Percentiles rank a stretch among this genome's conserved stretches.
Conservation (phyloP, 2,329 filamentous ascomycete species). For the Septoria petroselini region DNA sequence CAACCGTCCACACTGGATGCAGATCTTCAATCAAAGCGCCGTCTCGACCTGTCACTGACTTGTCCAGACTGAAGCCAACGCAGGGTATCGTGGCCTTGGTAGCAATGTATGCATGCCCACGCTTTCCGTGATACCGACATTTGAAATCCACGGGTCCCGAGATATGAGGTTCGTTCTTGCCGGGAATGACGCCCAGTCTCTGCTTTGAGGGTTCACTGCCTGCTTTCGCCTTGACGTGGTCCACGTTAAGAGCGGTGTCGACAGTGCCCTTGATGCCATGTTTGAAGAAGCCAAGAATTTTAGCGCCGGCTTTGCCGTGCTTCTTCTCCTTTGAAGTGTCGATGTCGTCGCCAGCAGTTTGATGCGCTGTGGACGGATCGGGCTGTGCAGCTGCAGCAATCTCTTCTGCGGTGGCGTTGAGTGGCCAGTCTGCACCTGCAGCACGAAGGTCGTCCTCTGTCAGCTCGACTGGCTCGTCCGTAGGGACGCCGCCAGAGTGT, state of each 20-base stretch:
- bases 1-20: slow-evolving; percentile 64
- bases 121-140: slow-evolving; percentile 65
- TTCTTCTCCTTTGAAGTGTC: slow-evolving; percentile 49
- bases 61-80: slow-evolving; percentile 62
- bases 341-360: slow-evolving; percentile 53
- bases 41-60: slow-evolving; percentile 40
- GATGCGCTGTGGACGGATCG: slow-evolving; percentile 47
- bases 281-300: slow-evolving; percentile 65
- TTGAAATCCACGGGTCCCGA: slow-evolving; percentile 74
- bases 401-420: slow-evolving; percentile 64
- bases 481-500: slow-evolving; percentile 42
- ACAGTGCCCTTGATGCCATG: slow-evolving; percentile 67
- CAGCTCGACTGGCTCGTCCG: slow-evolving; percentile 51
- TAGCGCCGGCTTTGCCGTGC: slow-evolving; percentile 49
- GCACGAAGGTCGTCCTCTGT: slow-evolving; percentile 51
- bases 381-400: slow-evolving; percentile 58
- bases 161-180: slow-evolving; percentile 42
- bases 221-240: slow-evolving; percentile 65
- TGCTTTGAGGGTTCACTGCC: slow-evolving; percentile 63
- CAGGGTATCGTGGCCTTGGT: slow-evolving; percentile 65
- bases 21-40: slow-evolving; percentile 50
- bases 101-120: slow-evolving; percentile 69
- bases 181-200: slow-evolving; percentile 65
- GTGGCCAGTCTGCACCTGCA: slow-evolving; percentile 52
- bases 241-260: slow-evolving; percentile 67